phyloP scores from a whole-genome alignment of 345 rosid species.

The Euphorbia peplus region DNA sequence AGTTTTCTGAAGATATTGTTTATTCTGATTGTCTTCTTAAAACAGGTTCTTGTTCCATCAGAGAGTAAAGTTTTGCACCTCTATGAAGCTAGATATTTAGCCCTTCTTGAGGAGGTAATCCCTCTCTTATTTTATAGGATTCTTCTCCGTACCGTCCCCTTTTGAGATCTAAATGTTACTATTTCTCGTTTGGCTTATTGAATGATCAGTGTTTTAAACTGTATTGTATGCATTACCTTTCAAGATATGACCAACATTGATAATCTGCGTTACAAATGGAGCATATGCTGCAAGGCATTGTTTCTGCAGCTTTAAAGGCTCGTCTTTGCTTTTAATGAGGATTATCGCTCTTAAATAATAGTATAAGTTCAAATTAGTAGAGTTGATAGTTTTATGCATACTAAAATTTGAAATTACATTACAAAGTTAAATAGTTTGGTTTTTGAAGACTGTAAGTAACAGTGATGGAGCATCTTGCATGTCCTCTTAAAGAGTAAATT shows the following conservation, averaged over 20 bases:
- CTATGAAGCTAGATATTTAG: constrained; percentile 71
- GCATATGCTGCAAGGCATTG: neutral
- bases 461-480: neutral
- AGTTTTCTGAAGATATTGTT: neutral
- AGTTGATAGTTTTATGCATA: neutral
- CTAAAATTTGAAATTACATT: neutral
- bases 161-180: too few species aligned
- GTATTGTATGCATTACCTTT: neutral
- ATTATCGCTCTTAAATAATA: neutral
- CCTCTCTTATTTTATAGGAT: neutral
- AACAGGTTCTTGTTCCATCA: constrained; percentile 69
- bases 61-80: constrained; percentile 73
- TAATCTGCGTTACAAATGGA: neutral
- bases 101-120: constrained; percentile 67
- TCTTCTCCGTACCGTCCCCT: neutral
- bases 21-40: neutral
- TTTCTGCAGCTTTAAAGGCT: neutral
- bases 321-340: neutral
- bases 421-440: neutral
- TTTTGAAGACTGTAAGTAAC: neutral
- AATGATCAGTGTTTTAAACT: too few species aligned
- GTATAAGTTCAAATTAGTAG: too few species aligned
- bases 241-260: too few species aligned
- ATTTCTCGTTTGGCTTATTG: too few species aligned
- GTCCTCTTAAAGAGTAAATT: neutral